Evolutionary conservation across 768 basidiomycete genomes (phyloP).

Genomic region (Tricholoma matsutake): DNA sequence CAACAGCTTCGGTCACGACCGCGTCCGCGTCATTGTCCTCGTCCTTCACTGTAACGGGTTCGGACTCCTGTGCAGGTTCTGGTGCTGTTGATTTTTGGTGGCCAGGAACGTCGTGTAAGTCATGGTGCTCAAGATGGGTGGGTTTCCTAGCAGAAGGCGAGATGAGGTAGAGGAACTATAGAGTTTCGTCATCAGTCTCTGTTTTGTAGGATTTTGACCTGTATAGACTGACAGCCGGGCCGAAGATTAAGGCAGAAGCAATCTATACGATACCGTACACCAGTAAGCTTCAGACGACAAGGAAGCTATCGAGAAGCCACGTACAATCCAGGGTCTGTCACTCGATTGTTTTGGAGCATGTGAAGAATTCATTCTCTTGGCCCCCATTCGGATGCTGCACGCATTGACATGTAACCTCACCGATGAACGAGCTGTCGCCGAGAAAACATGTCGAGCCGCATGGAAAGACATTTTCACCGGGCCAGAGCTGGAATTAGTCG

Average conservation of each 20-base stretch:
- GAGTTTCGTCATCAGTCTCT: conserved; percentile 4
- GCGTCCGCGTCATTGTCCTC: conserved; percentile 36
- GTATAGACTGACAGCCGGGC: conserved; percentile 35
- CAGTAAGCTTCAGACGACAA: conserved; percentile 1
- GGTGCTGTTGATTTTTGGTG: conserved; percentile 18
- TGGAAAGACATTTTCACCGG: conserved; percentile 35
- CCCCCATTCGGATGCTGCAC: conserved; percentile 23
- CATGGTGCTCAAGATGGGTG: conserved; percentile 30
- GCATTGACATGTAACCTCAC: conserved; percentile 16
- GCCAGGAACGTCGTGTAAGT: conserved; percentile 31
- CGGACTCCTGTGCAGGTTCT: conserved; percentile 15
- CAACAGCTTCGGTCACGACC: conserved; percentile 31
- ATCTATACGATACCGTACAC: conserved; percentile 24
- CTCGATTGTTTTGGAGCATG: conserved; percentile 31
- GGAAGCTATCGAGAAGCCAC: conserved; percentile 17
- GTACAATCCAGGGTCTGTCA: conserved; percentile 46
- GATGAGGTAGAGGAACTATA: conserved; percentile 39
- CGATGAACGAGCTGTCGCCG: conserved; percentile 30
- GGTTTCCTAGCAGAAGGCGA: conserved; percentile 39
- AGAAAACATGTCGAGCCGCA: conserved; percentile 33
- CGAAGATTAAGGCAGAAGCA: conserved; percentile 38
- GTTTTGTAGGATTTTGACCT: conserved; percentile 1
- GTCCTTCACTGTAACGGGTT: conserved; percentile 32
- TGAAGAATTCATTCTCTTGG: conserved; percentile 36
- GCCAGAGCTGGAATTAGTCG: conserved; percentile 5